These are phyloP conservation scores for Begonia loranthoides DNA, from an alignment of 306 rosid species.

Conservation along the genomic window DNA sequence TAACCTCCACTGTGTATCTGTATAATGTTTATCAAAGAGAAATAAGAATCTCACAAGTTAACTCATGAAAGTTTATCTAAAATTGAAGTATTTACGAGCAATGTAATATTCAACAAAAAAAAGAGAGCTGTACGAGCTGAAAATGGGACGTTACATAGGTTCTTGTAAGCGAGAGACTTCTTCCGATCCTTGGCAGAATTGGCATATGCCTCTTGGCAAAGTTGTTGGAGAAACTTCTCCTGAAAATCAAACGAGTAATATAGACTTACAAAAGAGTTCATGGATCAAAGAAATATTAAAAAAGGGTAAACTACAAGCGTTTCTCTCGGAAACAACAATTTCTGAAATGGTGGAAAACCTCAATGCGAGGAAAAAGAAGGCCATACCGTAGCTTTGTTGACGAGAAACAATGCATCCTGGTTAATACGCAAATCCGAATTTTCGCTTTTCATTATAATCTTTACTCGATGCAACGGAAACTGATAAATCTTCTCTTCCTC, in stretches of 20 bases:
- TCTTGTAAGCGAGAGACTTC: constrained; percentile 58
- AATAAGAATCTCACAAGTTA: neutral
- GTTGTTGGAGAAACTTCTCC: constrained; percentile 77
- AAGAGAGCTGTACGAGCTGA: neutral
- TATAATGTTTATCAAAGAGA: neutral
- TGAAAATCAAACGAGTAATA: constrained; percentile 15
- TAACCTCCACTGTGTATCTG: neutral
- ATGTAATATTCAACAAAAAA: neutral
- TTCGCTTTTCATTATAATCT: constrained; percentile 42
- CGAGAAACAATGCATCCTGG: constrained; percentile 50
- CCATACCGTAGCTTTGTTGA: constrained; percentile 67
- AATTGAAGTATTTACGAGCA: too few relatives aligned
- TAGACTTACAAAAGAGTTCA: neutral
- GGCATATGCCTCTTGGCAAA: constrained; percentile 41
- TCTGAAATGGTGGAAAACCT: neutral
- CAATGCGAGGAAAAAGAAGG: neutral
- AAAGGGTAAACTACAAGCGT: neutral
- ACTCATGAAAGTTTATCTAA: too few relatives aligned
- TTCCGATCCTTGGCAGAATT: constrained; percentile 44
- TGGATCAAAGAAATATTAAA: neutral
- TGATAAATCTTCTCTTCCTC: constrained; percentile 29
- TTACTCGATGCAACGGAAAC: constrained; percentile 72
- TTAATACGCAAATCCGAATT: constrained; percentile 39
- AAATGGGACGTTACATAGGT: constrained; percentile 40
- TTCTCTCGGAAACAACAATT: neutral